Percentiles rank a stretch among this genome's conserved stretches.
Conservation (phyloP, 129 eudicot species). For the Lactuca sativa region DNA sequence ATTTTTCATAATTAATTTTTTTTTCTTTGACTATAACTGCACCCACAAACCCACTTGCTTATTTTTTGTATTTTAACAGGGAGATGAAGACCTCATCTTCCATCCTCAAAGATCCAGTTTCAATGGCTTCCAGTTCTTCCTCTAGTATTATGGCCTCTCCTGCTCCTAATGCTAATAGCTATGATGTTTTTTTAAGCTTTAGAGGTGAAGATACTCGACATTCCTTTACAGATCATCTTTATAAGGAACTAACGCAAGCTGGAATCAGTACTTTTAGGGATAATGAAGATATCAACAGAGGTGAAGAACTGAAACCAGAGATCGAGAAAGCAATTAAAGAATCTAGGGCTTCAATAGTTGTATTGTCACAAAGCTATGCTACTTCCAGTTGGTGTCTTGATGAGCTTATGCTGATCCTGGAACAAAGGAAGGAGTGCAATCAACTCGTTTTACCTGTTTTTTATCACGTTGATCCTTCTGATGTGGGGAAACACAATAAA, state of each 20-base stretch:
- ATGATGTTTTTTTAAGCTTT: constrained; percentile 20
- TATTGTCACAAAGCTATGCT: constrained; percentile 12
- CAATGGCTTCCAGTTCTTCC: neutral
- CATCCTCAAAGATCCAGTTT: neutral
- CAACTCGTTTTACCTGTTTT: constrained; percentile 9
- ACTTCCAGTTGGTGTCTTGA: constrained; percentile 21
- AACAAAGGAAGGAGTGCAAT: neutral
- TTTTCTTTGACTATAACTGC: too few relatives aligned
- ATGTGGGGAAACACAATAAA: neutral
- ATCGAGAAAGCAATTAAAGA: neutral
- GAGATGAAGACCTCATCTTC: constrained; percentile 1
- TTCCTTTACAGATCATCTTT: constrained; percentile 12
- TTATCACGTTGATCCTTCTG: neutral
- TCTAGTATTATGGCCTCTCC: neutral
- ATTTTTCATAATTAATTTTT: too few relatives aligned
- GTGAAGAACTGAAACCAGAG: neutral
- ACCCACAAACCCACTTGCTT: too few relatives aligned
- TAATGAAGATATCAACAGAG: neutral
- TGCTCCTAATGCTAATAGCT: neutral
- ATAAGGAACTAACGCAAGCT: neutral
- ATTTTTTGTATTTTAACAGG: neutral
- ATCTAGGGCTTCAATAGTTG: constrained; percentile 15
- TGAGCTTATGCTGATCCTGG: constrained; percentile 11
- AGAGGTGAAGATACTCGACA: constrained; percentile 20
- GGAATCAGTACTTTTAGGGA: constrained; percentile 7